Base-by-base conservation (phyloP, 2,329 filamentous ascomycete species). In the Trichoderma guizhouense region DNA sequence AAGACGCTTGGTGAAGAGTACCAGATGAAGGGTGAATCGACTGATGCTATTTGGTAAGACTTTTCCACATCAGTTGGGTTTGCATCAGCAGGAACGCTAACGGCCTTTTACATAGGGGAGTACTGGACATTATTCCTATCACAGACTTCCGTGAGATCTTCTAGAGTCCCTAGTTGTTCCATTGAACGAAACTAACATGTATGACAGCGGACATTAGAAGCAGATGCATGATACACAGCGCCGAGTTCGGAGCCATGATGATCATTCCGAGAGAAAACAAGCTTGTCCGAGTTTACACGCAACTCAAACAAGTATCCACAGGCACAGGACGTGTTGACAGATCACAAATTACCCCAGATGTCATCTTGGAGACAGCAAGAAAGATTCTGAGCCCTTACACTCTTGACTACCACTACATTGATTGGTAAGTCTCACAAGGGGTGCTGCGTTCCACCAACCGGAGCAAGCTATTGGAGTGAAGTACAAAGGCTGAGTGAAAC, bases 351-450 rank as follows among this genome's bases (percentile, higher is more conserved):
- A 92, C 85, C 0, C 88, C 89, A 0, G 86, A 91, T 1, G 79
- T 86, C 1, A 91, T 94, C 69, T 84, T 93, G 60, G 82, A 85
- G 57, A 84, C 87, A 0, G 91, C 91, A 0, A 87, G 90, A 76
- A 86, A 83, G 69, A 93, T 92, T 62, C 81, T 94, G n/a, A 81
- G 82, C 0, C 92, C 92, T 0, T 94, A 93, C 77, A 90, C 84
- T 34, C 80, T 94, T 3, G 84, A 86, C 0, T 92, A 92, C 74
- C 80, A 86, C 43, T 86, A 91, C 72, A 89, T 88, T 71, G 87
- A 91, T 74, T 92, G 90, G 89, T 92, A 86, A 58, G 73, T 30
- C 30, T 32, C 55, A 26, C 60, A 7, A 24, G 24, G 21, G 7
- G 32, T 39, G 39, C 7, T 66, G 21, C 21, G 21, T 57, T 36